phyloP scores from a whole-genome alignment of 805 yeast species.

The Teunomyces kruisii region DNA sequence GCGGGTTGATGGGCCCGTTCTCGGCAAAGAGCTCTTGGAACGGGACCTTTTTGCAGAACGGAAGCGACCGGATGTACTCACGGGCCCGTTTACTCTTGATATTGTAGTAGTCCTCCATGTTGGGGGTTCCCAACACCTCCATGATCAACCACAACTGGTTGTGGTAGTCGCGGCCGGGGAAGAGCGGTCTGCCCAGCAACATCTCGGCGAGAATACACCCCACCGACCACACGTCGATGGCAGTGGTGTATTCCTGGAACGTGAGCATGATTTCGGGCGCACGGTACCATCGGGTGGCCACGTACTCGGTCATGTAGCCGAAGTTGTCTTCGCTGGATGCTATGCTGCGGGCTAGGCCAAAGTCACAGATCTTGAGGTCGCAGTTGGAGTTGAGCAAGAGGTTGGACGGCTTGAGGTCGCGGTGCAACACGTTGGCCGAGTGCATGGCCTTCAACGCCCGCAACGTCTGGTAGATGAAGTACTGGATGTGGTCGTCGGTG shows the following conservation, averaged over 20 bases:
- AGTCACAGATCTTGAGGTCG: constrained; percentile 91
- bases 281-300: constrained; percentile 96
- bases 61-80: constrained; percentile 81
- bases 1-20: constrained; percentile 29
- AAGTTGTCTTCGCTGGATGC: constrained; percentile 64
- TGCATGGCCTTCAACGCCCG: constrained; percentile 90
- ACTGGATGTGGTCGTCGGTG: constrained; percentile 91
- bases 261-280: constrained; percentile 98
- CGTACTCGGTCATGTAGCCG: constrained; percentile 93
- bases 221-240: constrained; percentile 95
- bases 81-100: constrained; percentile 82
- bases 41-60: constrained; percentile 63
- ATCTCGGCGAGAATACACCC: constrained; percentile 95
- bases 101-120: constrained; percentile 69
- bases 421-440: constrained; percentile 89
- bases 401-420: constrained; percentile 91
- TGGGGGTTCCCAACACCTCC: constrained; percentile 85
- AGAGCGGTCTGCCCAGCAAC: constrained; percentile 80
- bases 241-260: constrained; percentile 88
- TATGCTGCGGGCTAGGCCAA: constrained; percentile 79
- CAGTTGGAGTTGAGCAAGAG: constrained; percentile 86
- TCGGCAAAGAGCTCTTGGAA: constrained; percentile 43
- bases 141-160: constrained; percentile 84
- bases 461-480: constrained; percentile 86
- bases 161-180: constrained; percentile 93